phyloP scores from a whole-genome alignment of 179 eudicot genomes.

The Spergularia azorica region DNA sequence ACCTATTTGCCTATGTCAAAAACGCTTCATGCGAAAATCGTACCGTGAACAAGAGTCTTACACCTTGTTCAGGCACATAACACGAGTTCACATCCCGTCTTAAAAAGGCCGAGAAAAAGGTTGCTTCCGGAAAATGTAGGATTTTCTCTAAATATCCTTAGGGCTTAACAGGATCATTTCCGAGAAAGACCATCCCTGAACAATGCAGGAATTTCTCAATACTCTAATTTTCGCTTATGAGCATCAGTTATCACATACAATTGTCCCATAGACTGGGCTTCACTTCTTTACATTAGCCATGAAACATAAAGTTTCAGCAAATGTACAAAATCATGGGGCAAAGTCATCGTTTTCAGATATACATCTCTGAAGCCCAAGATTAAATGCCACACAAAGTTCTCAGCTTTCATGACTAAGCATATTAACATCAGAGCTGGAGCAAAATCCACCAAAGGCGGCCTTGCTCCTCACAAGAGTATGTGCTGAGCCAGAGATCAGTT shows the following conservation, averaged over 20 bases:
- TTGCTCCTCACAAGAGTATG: conserved; percentile 15
- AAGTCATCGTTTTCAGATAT: conserved; percentile 27
- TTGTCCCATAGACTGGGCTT: conserved; percentile 21
- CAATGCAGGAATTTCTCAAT: neutral
- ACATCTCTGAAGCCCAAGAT: conserved; percentile 22
- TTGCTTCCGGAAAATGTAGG: too few relatives aligned
- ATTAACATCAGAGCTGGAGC: conserved; percentile 26
- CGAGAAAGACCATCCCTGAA: neutral
- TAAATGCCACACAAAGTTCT: conserved; percentile 25
- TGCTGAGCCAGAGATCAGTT: conserved; percentile 22
- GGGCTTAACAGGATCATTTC: too few relatives aligned
- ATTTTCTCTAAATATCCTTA: too few relatives aligned
- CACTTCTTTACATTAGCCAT: conserved; percentile 20
- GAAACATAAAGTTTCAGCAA: conserved; percentile 23
- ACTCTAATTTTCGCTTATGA: neutral
- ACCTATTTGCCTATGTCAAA: too few relatives aligned
- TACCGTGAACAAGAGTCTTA: too few relatives aligned
- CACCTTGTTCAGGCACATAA: too few relatives aligned
- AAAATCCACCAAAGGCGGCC: conserved; percentile 21
- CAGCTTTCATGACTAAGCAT: conserved; percentile 31
- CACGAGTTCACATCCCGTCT: too few relatives aligned
- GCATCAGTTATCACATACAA: neutral
- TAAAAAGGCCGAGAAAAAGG: too few relatives aligned
- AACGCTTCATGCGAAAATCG: too few relatives aligned
- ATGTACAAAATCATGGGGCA: conserved; percentile 29